Evolutionary conservation across 768 basidiomycete species (phyloP).

Genomic region (Crassisporium funariophilum): DNA sequence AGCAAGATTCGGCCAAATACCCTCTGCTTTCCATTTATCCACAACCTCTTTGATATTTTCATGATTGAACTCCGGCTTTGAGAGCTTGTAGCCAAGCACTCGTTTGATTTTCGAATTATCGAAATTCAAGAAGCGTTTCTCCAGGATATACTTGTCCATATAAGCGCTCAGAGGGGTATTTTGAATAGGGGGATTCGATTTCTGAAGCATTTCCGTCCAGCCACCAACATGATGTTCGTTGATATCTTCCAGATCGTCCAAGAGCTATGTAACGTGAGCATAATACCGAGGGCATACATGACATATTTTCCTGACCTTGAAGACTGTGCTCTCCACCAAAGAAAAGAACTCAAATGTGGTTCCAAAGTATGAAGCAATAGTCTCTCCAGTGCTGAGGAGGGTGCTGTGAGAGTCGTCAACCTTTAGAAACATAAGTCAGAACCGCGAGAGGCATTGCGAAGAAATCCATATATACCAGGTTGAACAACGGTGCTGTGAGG

Average conservation of each 20-base stretch:
- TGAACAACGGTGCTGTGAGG: constrained; percentile 78
- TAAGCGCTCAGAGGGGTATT: constrained; percentile 78
- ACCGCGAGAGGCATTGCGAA: background rate
- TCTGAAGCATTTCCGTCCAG: constrained; percentile 81
- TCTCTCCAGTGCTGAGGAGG: constrained; percentile 63
- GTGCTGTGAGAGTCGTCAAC: constrained; percentile 79
- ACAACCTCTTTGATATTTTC: constrained; percentile 69
- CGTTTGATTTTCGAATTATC: constrained; percentile 74
- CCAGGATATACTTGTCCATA: constrained; percentile 73
- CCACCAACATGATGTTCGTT: constrained; percentile 82
- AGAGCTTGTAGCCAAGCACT: constrained; percentile 69
- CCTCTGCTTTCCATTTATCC: constrained; percentile 80
- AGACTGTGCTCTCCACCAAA: constrained; percentile 62
- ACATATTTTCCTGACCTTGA: constrained; percentile 55
- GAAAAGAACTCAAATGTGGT: constrained; percentile 84
- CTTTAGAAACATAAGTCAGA: constrained; percentile 33
- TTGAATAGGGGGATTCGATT: constrained; percentile 68
- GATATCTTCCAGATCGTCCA: constrained; percentile 81
- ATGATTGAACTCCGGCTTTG: constrained; percentile 61
- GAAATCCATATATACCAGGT: constrained; percentile 51
- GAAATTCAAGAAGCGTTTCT: constrained; percentile 70
- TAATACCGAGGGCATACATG: background rate
- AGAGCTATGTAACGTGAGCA: constrained; percentile 42
- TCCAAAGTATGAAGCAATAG: constrained; percentile 70
- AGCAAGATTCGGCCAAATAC: constrained; percentile 52